These are phyloP conservation scores for Hagleromyces aurorensis DNA, from an alignment of 805 yeast species.

Conservation along the genomic window DNA sequence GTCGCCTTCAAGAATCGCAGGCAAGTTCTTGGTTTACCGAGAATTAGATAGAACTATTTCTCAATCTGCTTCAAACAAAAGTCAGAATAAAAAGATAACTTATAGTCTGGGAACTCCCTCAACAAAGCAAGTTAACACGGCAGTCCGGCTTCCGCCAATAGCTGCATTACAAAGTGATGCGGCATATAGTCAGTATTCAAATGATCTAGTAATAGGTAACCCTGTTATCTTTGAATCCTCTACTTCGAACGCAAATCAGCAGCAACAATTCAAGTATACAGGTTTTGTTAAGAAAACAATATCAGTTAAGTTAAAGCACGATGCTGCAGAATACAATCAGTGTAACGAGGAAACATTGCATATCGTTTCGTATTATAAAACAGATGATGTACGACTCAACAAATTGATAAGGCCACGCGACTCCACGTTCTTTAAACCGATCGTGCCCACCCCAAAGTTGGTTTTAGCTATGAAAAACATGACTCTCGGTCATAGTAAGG, in stretches of 20 bases:
- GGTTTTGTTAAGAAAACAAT: conserved; percentile 83
- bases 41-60: conserved; percentile 34
- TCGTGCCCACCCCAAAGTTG: conserved; percentile 40
- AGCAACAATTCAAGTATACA: conserved; percentile 14
- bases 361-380: conserved; percentile 68
- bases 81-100: too few species aligned
- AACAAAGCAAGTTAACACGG: conserved; percentile 1
- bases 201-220: not conserved
- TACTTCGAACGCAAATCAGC: not conserved
- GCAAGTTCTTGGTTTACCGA: conserved; percentile 76
- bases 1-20: conserved; percentile 86
- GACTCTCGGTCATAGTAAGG: conserved; percentile 47
- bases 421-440: conserved; percentile 40
- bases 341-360: conserved; percentile 35
- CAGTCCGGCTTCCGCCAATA: not conserved
- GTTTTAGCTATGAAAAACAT: conserved; percentile 51
- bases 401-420: conserved; percentile 51
- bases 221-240: conserved; percentile 2
- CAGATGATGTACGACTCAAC: conserved; percentile 61
- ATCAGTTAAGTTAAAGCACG: conserved; percentile 45
- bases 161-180: not conserved
- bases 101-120: too few species aligned
- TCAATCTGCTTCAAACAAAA: not conserved
- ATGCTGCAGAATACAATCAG: conserved; percentile 1
- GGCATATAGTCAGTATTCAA: not conserved